phyloP scores from a whole-genome alignment of 2,329 filamentous ascomycete genomes.

The Pseudogymnoascus sp. region DNA sequence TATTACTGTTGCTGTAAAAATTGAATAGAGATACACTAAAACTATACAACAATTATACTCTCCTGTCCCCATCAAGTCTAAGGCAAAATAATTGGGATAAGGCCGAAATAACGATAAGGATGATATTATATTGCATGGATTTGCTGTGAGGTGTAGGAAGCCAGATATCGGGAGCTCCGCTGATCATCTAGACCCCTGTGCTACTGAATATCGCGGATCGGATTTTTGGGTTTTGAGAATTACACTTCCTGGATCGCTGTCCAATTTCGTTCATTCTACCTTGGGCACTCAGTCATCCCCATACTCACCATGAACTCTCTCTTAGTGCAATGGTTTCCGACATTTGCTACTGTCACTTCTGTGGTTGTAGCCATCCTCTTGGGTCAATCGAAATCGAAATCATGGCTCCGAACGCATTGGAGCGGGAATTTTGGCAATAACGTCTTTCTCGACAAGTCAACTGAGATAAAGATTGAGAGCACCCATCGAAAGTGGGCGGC shows the following conservation, averaged over 20 bases:
- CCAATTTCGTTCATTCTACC: background rate
- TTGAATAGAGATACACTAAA: background rate
- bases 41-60: background rate
- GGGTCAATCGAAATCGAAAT: slow-evolving; percentile 11
- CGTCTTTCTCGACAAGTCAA: background rate
- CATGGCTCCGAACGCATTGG: slow-evolving; percentile 10
- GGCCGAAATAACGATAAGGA: background rate
- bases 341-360: slow-evolving; percentile 9
- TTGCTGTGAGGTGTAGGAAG: background rate
- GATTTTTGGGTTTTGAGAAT: background rate
- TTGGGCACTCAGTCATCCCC: background rate
- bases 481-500: slow-evolving; percentile 10
- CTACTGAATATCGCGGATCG: background rate
- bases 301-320: slow-evolving; percentile 14
- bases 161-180: background rate
- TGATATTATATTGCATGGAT: background rate
- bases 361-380: slow-evolving; percentile 5
- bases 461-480: slow-evolving; percentile 3
- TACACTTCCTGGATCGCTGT: background rate
- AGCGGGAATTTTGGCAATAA: background rate
- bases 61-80: background rate
- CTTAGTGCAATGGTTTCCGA: slow-evolving; percentile 14
- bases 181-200: slow-evolving; percentile 2
- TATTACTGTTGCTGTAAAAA: background rate
- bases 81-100: background rate